Percentiles rank a stretch among this genome's conserved stretches.
Evolutionary conservation across 306 rosid species (phyloP).

Genomic region (Acacia confusa): DNA sequence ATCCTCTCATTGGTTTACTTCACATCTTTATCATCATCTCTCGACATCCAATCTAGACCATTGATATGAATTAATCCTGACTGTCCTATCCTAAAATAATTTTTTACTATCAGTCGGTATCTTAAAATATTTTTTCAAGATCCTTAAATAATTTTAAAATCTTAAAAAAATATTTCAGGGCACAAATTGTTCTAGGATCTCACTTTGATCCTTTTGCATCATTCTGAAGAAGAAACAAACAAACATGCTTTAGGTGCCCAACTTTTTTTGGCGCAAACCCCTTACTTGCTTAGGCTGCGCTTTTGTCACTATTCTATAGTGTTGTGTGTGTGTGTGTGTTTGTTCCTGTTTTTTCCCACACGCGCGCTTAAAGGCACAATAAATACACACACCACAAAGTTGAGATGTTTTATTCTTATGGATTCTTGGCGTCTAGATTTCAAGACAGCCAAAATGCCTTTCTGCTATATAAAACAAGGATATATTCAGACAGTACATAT

Average conservation of each 20-base stretch:
- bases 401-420: not conserved
- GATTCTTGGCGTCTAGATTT: not conserved
- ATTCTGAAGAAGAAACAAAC: not conserved
- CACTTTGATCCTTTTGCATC: too few relatives aligned
- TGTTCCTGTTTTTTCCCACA: too few relatives aligned
- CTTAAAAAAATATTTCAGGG: too few relatives aligned
- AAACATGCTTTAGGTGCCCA: not conserved
- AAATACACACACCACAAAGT: not conserved
- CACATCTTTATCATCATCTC: too few relatives aligned
- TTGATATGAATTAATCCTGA: too few relatives aligned
- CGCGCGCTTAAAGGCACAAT: not conserved
- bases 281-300: not conserved
- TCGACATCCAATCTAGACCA: too few relatives aligned
- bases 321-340: not conserved
- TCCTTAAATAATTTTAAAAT: too few relatives aligned
- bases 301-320: not conserved
- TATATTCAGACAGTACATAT: not conserved
- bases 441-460: not conserved
- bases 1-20: too few relatives aligned
- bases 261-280: not conserved
- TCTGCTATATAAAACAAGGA: not conserved
- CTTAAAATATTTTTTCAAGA: too few relatives aligned
- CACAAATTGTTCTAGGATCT: too few relatives aligned
- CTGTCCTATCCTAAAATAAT: too few relatives aligned
- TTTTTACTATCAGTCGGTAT: too few relatives aligned